A percentile compares a stretch with the other conserved stretches of the same genome.
Conservation (phyloP, 139 green algal species). For the Tetraselmis striata region DNA sequence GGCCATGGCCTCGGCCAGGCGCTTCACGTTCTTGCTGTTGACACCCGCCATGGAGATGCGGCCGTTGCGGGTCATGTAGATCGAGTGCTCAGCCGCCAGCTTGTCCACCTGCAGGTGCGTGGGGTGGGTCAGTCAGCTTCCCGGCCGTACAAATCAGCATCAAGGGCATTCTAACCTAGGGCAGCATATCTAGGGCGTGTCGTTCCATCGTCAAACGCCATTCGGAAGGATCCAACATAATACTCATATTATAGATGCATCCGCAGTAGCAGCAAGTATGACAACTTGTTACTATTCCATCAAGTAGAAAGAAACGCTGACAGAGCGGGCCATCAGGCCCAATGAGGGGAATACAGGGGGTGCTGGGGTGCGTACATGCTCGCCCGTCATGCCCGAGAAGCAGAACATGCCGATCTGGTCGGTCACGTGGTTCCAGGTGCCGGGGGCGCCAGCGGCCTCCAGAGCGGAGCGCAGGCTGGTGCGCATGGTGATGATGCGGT, state of each 20-base stretch:
- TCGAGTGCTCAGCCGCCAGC: constrained; percentile 62
- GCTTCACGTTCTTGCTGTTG: constrained; percentile 73
- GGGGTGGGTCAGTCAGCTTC: no score
- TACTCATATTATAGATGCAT: no score
- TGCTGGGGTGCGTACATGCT: constrained; percentile 16
- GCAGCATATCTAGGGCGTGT: no score
- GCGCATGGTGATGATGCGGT: constrained; percentile 86
- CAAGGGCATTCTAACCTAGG: no score
- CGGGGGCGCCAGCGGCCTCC: constrained; percentile 43
- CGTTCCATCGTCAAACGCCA: no score
- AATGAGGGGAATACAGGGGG: no score
- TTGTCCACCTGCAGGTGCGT: constrained; percentile 62
- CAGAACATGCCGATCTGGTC: constrained; percentile 91
- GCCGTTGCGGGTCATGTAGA: constrained; percentile 91
- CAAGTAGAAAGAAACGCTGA: no score
- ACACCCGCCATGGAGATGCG: constrained; percentile 89
- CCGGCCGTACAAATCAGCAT: no score
- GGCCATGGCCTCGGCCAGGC: constrained; percentile 67
- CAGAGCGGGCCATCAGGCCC: no score
- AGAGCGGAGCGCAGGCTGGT: constrained; percentile 53
- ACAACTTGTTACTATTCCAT: no score
- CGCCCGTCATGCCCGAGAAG: constrained; percentile 54
- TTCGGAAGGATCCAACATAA: no score
- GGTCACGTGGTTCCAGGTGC: constrained; percentile 73
- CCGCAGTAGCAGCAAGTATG: no score